Base-by-base conservation (phyloP, 805 yeast genomes). In the Hemisphaericaspora nanyangensis region DNA sequence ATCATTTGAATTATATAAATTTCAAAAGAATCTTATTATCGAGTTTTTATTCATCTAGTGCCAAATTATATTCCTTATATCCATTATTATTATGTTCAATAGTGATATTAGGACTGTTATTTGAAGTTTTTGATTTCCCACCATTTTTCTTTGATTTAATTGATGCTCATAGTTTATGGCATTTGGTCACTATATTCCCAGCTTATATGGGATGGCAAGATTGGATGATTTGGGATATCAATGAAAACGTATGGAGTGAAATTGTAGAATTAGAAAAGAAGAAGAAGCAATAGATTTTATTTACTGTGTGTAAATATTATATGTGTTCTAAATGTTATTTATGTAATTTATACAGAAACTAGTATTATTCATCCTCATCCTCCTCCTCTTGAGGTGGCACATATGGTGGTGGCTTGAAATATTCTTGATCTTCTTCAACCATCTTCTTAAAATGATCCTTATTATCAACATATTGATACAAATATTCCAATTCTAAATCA, bases 81-180 rank as follows among this genome's bases (percentile, higher is more conserved):
- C 73, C 73, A 8, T 47, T 68, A 31, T 34, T 62, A 12, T 53
- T 67, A 30, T 56, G 64, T 34, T 38, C 52, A 5, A 61, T 68
- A 7, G 82, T 90, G 8, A 52, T 77, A 2, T 50, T 74, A 17
- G 97, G 95, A 1, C 87, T 88, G 93, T 71, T 84, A n/a, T 75
- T 91, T 47, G 99, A 91, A 57, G 62, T 91, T 27, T 85, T 89
- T 60, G 99, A 91, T 61, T 93, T 93, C 57, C 76, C 95, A 4
- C 93, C 85, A 12, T 56, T 83, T 28, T 59, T 44, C 39, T 64
- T 52, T 36, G 84, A 74, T 49, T 70, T 85, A 29, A 51, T 93
- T 0, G 99, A 93, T 63, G 95, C 98, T 0, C 99, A 93, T 59
- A 80, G 96, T 1, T 57, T 93, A 31, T 93, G 99, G 99, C 99